Evolutionary conservation across 2,329 filamentous ascomycete genomes (phyloP).

Genomic region (Fusarium foetens): DNA sequence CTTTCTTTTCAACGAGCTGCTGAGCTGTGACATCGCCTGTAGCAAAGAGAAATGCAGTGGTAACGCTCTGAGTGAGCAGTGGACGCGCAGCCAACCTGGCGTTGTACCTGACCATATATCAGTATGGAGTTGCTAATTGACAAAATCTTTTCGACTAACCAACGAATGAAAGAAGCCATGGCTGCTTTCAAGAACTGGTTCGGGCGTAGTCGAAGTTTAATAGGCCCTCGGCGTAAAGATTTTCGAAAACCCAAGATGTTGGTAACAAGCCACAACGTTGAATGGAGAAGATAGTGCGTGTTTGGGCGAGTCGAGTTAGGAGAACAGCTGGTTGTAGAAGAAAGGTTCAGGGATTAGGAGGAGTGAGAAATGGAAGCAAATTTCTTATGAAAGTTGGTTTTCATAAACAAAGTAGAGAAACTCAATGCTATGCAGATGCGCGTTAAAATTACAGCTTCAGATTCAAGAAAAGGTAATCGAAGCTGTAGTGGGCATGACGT

Average conservation of each 20-base stretch:
- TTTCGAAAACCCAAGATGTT: slow-evolving; percentile 13
- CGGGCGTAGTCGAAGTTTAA: slow-evolving; percentile 24
- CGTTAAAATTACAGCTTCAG: slow-evolving; percentile 13
- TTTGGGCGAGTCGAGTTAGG: slow-evolving; percentile 12
- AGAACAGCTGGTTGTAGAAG: background rate
- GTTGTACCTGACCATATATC: slow-evolving; percentile 76
- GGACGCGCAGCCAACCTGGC: slow-evolving; percentile 81
- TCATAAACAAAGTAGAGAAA: background rate
- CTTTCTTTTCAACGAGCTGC: slow-evolving; percentile 86
- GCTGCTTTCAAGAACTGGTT: background rate
- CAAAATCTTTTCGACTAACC: slow-evolving; percentile 38
- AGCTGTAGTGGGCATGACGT: slow-evolving; percentile 31
- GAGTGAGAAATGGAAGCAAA: background rate
- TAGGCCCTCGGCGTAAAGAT: slow-evolving; percentile 9
- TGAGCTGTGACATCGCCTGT: slow-evolving; percentile 92
- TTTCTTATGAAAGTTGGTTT: background rate
- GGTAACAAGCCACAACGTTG: slow-evolving; percentile 37
- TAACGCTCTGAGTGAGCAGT: slow-evolving; percentile 89
- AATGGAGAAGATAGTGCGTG: slow-evolving; percentile 10
- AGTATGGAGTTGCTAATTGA: slow-evolving; percentile 17
- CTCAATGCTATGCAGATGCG: background rate
- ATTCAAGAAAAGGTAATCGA: background rate
- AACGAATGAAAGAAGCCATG: slow-evolving; percentile 48
- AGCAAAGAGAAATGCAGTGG: slow-evolving; percentile 90
- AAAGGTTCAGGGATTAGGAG: slow-evolving; percentile 6